A percentile compares a stretch with the other conserved stretches of the same genome.
Evolutionary conservation across 352 stramenopile species (phyloP).

Genomic region (Phytopythium sindhum): DNA sequence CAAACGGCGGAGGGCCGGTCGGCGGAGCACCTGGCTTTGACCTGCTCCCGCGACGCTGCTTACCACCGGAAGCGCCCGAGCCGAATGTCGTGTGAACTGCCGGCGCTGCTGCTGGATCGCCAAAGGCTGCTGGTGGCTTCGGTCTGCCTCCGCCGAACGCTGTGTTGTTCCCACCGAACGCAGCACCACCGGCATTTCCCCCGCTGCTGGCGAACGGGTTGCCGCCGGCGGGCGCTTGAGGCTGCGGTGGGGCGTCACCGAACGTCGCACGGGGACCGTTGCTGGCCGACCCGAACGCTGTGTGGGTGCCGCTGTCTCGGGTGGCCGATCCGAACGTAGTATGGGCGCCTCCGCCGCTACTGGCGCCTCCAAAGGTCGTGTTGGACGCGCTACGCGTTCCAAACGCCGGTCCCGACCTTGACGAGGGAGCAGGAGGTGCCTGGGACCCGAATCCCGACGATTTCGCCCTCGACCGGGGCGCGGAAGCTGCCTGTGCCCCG

Average conservation of each 20-base stretch:
- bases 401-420: background rate
- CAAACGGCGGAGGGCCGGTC: background rate
- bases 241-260: background rate
- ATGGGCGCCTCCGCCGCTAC: background rate
- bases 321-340: background rate
- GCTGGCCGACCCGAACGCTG: background rate
- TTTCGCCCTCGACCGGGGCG: background rate
- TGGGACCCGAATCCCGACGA: background rate
- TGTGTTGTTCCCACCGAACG: background rate
- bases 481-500: background rate
- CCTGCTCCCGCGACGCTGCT: background rate
- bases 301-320: background rate
- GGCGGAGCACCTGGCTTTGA: background rate
- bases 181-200: background rate
- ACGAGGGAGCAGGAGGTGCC: background rate
- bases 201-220: background rate
- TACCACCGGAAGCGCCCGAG: background rate
- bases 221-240: background rate
- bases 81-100: constrained; percentile 3
- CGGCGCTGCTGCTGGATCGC: background rate
- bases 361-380: background rate
- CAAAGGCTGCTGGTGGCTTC: background rate
- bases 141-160: background rate
- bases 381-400: background rate
- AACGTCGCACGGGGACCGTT: background rate